Evolutionary conservation across 2,329 filamentous ascomycete species (phyloP).

Genomic region (Neofusicoccum ribis): DNA sequence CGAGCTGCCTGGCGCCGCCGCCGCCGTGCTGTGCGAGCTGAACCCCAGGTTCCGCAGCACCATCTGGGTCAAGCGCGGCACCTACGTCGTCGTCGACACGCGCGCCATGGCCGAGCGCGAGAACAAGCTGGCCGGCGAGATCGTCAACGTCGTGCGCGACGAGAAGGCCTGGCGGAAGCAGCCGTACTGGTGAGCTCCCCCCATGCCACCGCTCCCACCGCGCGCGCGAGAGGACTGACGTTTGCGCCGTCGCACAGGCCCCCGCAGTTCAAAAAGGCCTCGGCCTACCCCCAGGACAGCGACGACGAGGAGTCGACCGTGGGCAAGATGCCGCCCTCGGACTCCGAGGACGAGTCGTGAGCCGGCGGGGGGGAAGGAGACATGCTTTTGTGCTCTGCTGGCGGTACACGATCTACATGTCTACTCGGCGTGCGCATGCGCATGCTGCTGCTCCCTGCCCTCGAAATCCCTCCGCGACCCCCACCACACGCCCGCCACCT

Average conservation of each 20-base stretch:
- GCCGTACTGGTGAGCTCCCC: conserved; percentile 69
- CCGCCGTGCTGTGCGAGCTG: conserved; percentile 71
- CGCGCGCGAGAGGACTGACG: too few relatives aligned
- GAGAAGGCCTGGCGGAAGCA: conserved; percentile 91
- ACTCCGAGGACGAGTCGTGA: conserved; percentile 64
- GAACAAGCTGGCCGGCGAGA: conserved; percentile 82
- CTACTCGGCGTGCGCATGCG: conserved; percentile 32
- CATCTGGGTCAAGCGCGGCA: conserved; percentile 88
- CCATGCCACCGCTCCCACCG: conserved; percentile 19
- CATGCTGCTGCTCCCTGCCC: neutral
- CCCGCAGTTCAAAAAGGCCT: conserved; percentile 69
- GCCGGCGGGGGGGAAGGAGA: neutral
- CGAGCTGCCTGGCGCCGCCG: conserved; percentile 63
- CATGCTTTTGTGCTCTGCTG: too few relatives aligned
- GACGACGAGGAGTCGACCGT: conserved; percentile 77
- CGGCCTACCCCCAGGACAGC: conserved; percentile 61
- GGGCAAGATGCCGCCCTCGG: conserved; percentile 81
- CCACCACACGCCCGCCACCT: conserved; percentile 64
- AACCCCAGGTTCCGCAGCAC: conserved; percentile 84
- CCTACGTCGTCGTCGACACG: conserved; percentile 81
- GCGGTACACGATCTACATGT: too few relatives aligned
- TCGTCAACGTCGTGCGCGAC: conserved; percentile 88
- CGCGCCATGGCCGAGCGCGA: conserved; percentile 64
- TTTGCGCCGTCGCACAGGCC: conserved; percentile 57
- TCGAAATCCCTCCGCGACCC: conserved; percentile 48